Conservation (phyloP, 306 rosid genomes). For the Prunus persica region DNA sequence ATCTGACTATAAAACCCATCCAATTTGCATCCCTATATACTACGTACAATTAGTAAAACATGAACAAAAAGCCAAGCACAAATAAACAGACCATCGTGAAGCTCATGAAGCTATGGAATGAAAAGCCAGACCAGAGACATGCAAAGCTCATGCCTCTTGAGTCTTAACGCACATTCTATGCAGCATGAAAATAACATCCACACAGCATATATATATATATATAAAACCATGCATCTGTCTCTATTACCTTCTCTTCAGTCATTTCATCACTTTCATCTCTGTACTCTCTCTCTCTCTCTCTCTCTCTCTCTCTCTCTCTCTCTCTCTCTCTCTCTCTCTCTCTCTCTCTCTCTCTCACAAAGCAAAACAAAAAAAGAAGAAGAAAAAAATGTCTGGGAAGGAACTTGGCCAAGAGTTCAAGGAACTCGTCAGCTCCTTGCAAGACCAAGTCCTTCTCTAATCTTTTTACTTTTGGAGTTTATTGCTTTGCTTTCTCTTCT, state of each 20-base stretch:
- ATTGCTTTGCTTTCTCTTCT: too few relatives aligned
- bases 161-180: background rate
- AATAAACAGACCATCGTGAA: background rate
- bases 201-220: background rate
- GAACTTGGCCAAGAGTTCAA: background rate
- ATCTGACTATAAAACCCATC: too few relatives aligned
- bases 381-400: conserved; percentile 1
- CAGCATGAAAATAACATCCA: background rate
- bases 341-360: too few relatives aligned
- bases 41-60: too few relatives aligned
- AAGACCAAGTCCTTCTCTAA: background rate
- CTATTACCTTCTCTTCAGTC: background rate
- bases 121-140: background rate
- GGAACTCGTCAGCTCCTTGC: conserved; percentile 11
- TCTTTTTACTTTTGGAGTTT: too few relatives aligned
- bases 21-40: too few relatives aligned
- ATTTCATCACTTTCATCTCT: background rate
- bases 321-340: too few relatives aligned
- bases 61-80: too few relatives aligned
- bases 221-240: too few relatives aligned
- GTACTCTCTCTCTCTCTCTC: too few relatives aligned
- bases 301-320: too few relatives aligned
- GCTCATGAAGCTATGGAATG: background rate
- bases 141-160: background rate
- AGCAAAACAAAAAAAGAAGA: background rate